phyloP scores from a whole-genome alignment of 805 yeast genomes.

The Starmerella apis region DNA sequence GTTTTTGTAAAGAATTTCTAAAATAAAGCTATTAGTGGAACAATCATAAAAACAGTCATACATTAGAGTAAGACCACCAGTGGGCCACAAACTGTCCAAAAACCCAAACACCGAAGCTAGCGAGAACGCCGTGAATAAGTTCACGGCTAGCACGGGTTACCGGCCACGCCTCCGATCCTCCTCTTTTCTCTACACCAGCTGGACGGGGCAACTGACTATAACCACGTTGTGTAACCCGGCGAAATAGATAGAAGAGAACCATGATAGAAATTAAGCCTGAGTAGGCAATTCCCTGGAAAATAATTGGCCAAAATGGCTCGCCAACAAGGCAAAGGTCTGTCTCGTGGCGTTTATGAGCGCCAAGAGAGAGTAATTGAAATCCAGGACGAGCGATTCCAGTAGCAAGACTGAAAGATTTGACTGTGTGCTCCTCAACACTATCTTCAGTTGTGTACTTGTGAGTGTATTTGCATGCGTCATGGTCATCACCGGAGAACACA shows the following conservation, averaged over 20 bases:
- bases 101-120: conserved; percentile 3
- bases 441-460: conserved; percentile 37
- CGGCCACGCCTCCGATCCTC: not conserved
- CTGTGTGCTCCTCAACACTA: conserved; percentile 63
- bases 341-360: conserved; percentile 18
- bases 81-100: conserved; percentile 9
- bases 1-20: no score
- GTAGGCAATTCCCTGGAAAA: conserved; percentile 23
- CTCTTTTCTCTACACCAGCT: not conserved
- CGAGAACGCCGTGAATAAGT: not conserved
- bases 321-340: conserved; percentile 30
- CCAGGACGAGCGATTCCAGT: conserved; percentile 85
- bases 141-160: not conserved
- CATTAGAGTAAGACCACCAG: conserved; percentile 8
- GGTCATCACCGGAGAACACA: conserved; percentile 90
- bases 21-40: not conserved
- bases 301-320: conserved; percentile 29
- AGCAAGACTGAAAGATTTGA: conserved; percentile 85
- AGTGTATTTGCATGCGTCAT: conserved; percentile 76
- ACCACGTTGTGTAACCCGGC: not conserved
- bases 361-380: conserved; percentile 64
- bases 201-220: conserved; percentile 1
- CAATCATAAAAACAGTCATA: not conserved
- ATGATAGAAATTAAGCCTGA: not conserved
- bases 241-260: not conserved